These are phyloP conservation scores for Bacterosira constricta DNA, from an alignment of 108 stramenopile species.

Conservation along the genomic window DNA sequence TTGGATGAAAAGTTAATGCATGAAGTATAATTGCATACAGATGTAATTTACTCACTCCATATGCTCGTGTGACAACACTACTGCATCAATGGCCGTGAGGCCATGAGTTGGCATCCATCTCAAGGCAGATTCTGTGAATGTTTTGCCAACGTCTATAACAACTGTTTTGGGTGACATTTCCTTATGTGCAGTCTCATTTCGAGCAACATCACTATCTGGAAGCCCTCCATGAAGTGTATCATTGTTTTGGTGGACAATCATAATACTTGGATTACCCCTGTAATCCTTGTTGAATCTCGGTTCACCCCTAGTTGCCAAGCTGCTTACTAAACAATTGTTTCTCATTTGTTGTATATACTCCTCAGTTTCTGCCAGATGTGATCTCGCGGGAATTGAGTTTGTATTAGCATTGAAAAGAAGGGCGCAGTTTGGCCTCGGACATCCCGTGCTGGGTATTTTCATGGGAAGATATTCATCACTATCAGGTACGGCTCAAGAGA, in stretches of 20 bases:
- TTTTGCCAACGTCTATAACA: conserved; percentile 89
- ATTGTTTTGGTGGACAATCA: conserved; percentile 60
- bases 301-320: conserved; percentile 66
- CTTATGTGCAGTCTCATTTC: background rate
- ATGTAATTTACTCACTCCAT: conserved; percentile 47
- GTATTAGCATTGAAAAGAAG: conserved; percentile 55
- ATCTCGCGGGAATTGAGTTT: conserved; percentile 11
- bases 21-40: background rate
- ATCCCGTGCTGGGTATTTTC: conserved; percentile 58
- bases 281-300: conserved; percentile 85
- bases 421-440: conserved; percentile 74
- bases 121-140: conserved; percentile 80
- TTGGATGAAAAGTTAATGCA: background rate
- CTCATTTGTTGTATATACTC: conserved; percentile 16
- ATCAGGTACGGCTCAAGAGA: background rate
- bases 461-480: background rate
- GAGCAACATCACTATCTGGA: conserved; percentile 22
- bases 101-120: conserved; percentile 78
- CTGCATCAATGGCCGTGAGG: conserved; percentile 68
- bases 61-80: conserved; percentile 85
- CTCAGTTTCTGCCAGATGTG: background rate
- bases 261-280: conserved; percentile 80
- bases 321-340: conserved; percentile 57
- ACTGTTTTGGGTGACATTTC: conserved; percentile 41
- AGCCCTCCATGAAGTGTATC: conserved; percentile 21